Conservation (phyloP, 305 asterid genomes). For the Fraxinus paxiana region DNA sequence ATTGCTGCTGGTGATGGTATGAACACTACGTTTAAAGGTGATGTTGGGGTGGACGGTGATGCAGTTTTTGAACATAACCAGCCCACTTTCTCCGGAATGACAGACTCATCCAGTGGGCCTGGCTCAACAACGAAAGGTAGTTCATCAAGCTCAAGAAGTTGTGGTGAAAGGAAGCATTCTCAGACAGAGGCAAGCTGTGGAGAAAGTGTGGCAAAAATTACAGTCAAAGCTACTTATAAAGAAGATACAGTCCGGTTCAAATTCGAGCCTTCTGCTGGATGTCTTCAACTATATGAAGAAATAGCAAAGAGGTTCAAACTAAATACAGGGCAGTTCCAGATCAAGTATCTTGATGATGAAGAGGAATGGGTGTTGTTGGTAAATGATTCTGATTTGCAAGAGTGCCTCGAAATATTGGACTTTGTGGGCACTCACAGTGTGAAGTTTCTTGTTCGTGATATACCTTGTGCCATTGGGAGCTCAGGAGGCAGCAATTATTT, state of each 20-base stretch:
- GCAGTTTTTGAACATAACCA: constrained; percentile 45
- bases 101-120: constrained; percentile 45
- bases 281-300: constrained; percentile 42
- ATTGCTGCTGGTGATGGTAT: constrained; percentile 27
- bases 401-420: constrained; percentile 43
- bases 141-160: constrained; percentile 41
- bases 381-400: constrained; percentile 53
- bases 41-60: constrained; percentile 29
- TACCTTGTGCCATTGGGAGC: constrained; percentile 36
- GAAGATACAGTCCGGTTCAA: constrained; percentile 48
- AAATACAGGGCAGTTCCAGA: constrained; percentile 42
- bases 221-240: constrained; percentile 47
- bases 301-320: constrained; percentile 49
- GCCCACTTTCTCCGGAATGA: constrained; percentile 48
- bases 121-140: constrained; percentile 39
- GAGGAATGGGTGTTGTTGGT: constrained; percentile 69
- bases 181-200: constrained; percentile 21
- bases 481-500: constrained; percentile 45
- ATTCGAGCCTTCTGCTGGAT: constrained; percentile 36
- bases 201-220: constrained; percentile 35
- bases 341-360: constrained; percentile 61
- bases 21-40: constrained; percentile 26
- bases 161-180: constrained; percentile 18
- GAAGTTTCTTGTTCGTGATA: constrained; percentile 45
- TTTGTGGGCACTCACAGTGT: constrained; percentile 33